These are phyloP conservation scores for Podila clonocystis DNA, from an alignment of 192 early-diverging fungal species.

Conservation along the genomic window DNA sequence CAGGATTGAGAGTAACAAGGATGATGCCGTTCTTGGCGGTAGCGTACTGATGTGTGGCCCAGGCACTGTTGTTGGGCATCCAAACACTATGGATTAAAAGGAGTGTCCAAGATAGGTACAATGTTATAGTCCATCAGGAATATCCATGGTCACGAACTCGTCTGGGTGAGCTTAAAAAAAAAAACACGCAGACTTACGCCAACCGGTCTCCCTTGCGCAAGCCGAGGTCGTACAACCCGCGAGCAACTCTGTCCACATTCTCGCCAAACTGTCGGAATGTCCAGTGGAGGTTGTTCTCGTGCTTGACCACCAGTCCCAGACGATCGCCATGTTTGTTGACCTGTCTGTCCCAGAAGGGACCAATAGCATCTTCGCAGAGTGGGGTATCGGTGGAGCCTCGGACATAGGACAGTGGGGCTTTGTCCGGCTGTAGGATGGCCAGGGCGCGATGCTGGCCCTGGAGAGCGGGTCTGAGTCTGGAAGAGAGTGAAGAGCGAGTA, in stretches of 20 bases:
- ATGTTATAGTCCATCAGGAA: not conserved
- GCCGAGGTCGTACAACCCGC: slow-evolving; percentile 53
- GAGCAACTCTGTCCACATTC: slow-evolving; percentile 50
- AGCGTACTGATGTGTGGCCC: slow-evolving; percentile 60
- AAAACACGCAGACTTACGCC: slow-evolving; percentile 32
- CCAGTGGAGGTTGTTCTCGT: slow-evolving; percentile 54
- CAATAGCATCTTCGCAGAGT: slow-evolving; percentile 54
- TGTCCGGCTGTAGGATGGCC: not conserved
- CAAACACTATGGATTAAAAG: slow-evolving; percentile 37
- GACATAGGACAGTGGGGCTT: slow-evolving; percentile 30
- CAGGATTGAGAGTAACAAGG: slow-evolving; percentile 62
- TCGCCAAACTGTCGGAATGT: slow-evolving; percentile 55
- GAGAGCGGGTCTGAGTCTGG: not conserved
- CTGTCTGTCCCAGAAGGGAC: slow-evolving; percentile 47
- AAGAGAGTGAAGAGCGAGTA: slow-evolving; percentile 5
- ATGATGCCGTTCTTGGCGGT: slow-evolving; percentile 61
- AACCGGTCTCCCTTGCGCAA: slow-evolving; percentile 60
- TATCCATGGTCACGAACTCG: not conserved
- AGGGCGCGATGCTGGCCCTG: slow-evolving; percentile 3
- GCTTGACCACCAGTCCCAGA: slow-evolving; percentile 54
- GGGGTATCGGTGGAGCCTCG: slow-evolving; percentile 31
- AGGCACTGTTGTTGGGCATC: slow-evolving; percentile 61
- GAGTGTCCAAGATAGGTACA: not conserved
- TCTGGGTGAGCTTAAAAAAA: not conserved
- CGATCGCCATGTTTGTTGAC: slow-evolving; percentile 41